Percentiles rank a stretch among this genome's conserved stretches.
These are phyloP conservation scores for Cardamine occulta DNA, from an alignment of 345 rosid genomes.

Conservation along the genomic window DNA sequence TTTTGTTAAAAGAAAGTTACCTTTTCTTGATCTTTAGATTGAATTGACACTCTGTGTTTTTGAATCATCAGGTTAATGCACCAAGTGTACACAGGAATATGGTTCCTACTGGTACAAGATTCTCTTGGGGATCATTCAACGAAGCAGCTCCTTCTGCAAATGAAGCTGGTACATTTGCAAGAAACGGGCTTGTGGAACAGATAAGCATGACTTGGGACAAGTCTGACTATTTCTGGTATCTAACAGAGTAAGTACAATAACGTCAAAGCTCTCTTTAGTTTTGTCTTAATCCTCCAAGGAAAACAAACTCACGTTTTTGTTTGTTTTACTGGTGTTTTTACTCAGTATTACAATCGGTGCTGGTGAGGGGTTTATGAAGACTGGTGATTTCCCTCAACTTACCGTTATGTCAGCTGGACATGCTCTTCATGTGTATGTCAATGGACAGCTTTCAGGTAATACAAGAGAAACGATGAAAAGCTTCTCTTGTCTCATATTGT, in stretches of 20 bases:
- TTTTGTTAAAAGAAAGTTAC: neutral
- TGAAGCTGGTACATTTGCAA: slow-evolving; percentile 49
- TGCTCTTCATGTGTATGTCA: slow-evolving; percentile 70
- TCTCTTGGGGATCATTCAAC: slow-evolving; percentile 59
- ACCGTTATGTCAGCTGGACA: slow-evolving; percentile 78
- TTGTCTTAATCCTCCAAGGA: neutral
- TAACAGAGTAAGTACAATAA: slow-evolving; percentile 50
- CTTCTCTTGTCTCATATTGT: slow-evolving; percentile 2
- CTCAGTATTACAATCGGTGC: slow-evolving; percentile 64
- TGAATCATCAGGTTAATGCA: slow-evolving; percentile 48
- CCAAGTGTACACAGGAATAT: slow-evolving; percentile 47
- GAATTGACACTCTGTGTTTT: neutral
- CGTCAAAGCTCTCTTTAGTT: slow-evolving; percentile 16
- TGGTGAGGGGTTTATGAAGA: slow-evolving; percentile 66
- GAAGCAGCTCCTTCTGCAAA: slow-evolving; percentile 48
- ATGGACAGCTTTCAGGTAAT: slow-evolving; percentile 77
- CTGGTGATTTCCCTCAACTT: slow-evolving; percentile 70
- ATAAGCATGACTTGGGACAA: slow-evolving; percentile 62
- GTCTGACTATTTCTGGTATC: slow-evolving; percentile 60
- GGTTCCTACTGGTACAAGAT: slow-evolving; percentile 49
- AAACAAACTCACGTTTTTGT: neutral
- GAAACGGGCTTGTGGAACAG: slow-evolving; percentile 61
- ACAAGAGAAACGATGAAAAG: slow-evolving; percentile 1
- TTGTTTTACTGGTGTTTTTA: neutral
- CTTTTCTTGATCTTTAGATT: slow-evolving; percentile 8